Conservation (phyloP, 2,329 filamentous ascomycete genomes). For the Diaporthe sp. region DNA sequence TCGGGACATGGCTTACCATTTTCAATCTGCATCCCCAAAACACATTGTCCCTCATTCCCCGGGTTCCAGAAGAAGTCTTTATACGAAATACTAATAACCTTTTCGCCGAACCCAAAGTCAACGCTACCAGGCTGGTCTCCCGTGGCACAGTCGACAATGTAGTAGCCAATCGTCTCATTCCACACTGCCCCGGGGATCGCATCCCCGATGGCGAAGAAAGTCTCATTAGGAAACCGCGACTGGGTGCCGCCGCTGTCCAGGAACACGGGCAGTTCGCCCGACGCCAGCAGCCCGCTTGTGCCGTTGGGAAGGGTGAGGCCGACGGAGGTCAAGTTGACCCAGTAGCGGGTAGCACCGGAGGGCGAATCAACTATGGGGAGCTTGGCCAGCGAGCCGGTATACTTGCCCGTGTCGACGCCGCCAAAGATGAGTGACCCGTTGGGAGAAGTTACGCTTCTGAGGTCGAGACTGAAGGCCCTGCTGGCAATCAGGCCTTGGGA, state of each 20-base stretch:
- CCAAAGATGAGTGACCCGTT: slow-evolving; percentile 66
- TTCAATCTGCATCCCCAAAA: slow-evolving; percentile 51
- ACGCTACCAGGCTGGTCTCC: slow-evolving; percentile 54
- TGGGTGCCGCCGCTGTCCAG: slow-evolving; percentile 67
- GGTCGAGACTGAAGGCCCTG: slow-evolving; percentile 63
- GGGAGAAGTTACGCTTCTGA: slow-evolving; percentile 57
- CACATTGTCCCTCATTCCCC: slow-evolving; percentile 51
- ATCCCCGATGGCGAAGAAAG: slow-evolving; percentile 57
- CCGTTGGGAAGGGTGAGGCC: slow-evolving; percentile 43
- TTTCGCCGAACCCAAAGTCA: slow-evolving; percentile 61
- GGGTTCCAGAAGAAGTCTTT: slow-evolving; percentile 64
- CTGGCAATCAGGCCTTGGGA: slow-evolving; percentile 61
- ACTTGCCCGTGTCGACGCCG: slow-evolving; percentile 65
- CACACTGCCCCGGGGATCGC: slow-evolving; percentile 54
- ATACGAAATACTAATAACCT: slow-evolving; percentile 56
- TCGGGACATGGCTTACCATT: slow-evolving; percentile 26
- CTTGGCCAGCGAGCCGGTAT: slow-evolving; percentile 58
- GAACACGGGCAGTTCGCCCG: slow-evolving; percentile 44
- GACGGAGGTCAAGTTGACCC: slow-evolving; percentile 47
- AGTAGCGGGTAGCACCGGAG: slow-evolving; percentile 47
- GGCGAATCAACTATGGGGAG: slow-evolving; percentile 54
- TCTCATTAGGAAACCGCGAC: slow-evolving; percentile 56
- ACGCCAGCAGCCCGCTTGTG: slow-evolving; percentile 41
- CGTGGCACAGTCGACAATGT: slow-evolving; percentile 57
- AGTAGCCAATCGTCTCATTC: slow-evolving; percentile 56